These are phyloP conservation scores for Phytophthora capsici DNA, from an alignment of 352 stramenopile species.

Conservation along the genomic window DNA sequence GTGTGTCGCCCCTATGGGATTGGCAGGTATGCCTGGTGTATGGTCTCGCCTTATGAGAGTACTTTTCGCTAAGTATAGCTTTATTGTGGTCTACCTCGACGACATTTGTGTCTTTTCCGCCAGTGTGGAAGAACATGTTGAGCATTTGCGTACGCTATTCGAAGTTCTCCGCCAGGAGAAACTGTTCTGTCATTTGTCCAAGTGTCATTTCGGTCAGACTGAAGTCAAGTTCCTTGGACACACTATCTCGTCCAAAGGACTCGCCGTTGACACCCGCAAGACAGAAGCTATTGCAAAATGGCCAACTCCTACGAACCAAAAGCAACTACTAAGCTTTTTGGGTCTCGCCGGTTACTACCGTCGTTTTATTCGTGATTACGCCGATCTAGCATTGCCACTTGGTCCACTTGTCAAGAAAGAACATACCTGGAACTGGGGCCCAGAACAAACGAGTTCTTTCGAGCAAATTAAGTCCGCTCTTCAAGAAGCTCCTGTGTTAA, in stretches of 20 bases:
- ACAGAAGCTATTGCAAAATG: constrained; percentile 30
- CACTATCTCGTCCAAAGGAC: constrained; percentile 22
- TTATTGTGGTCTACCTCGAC: constrained; percentile 47
- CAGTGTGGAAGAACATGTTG: constrained; percentile 14
- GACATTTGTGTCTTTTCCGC: constrained; percentile 45
- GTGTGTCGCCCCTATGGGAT: constrained; percentile 48
- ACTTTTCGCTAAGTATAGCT: constrained; percentile 37
- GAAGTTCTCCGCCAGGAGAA: constrained; percentile 30
- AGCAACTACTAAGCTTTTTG: constrained; percentile 35
- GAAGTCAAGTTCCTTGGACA: constrained; percentile 19
- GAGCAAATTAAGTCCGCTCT: constrained; percentile 16
- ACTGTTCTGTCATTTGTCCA: constrained; percentile 14
- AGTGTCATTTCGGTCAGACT: constrained; percentile 32
- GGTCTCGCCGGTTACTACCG: constrained; percentile 36
- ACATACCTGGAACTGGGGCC: constrained; percentile 13
- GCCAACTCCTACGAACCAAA: constrained; percentile 1
- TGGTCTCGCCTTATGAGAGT: constrained; percentile 49
- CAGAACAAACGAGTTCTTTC: constrained; percentile 22
- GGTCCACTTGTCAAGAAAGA: constrained; percentile 33
- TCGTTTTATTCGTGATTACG: constrained; percentile 36
- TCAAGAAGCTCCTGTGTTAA: constrained; percentile 23
- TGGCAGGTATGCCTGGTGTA: constrained; percentile 45
- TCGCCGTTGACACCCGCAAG: constrained; percentile 33
- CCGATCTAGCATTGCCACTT: constrained; percentile 24
- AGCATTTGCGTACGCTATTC: constrained; percentile 35